These are phyloP conservation scores for Cymbomonas tetramitiformis DNA, from an alignment of 139 green algal species.

Conservation along the genomic window DNA sequence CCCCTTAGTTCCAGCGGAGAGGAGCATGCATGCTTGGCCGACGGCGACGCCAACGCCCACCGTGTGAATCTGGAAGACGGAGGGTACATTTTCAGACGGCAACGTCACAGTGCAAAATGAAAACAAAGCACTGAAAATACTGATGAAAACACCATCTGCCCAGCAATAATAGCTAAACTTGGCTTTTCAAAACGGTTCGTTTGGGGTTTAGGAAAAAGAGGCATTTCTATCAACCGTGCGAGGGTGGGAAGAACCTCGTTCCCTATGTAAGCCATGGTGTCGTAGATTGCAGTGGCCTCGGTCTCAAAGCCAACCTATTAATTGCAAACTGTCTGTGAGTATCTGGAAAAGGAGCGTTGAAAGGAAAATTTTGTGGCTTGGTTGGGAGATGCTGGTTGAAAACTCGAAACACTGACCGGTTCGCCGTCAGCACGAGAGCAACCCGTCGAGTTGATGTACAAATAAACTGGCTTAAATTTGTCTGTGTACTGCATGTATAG, in stretches of 20 bases:
- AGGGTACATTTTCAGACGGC: no score
- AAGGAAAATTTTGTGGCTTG: no score
- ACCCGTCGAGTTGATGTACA: slow-evolving; percentile 81
- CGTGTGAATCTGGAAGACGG: slow-evolving; percentile 21
- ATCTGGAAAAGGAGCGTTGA: no score
- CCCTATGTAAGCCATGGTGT: slow-evolving; percentile 65
- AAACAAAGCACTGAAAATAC: no score
- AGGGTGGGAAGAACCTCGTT: slow-evolving; percentile 37
- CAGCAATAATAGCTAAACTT: no score
- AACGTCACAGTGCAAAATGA: no score
- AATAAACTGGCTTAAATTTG: slow-evolving; percentile 53
- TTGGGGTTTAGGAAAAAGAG: not conserved
- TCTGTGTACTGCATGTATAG: slow-evolving; percentile 73
- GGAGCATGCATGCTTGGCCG: slow-evolving; percentile 68
- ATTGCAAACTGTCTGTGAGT: no score
- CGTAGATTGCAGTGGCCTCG: slow-evolving; percentile 68
- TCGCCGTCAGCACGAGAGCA: slow-evolving; percentile 66
- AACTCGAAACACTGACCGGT: slow-evolving; percentile 25
- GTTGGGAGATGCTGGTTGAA: no score
- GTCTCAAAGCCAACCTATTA: slow-evolving; percentile 74
- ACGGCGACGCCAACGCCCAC: slow-evolving; percentile 31
- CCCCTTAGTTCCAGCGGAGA: slow-evolving; percentile 55
- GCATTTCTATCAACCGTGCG: not conserved
- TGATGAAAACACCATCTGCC: no score
- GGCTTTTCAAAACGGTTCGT: slow-evolving; percentile 13